Base-by-base conservation (phyloP, 352 stramenopile species). In the Halophytophthora polymorphica region DNA sequence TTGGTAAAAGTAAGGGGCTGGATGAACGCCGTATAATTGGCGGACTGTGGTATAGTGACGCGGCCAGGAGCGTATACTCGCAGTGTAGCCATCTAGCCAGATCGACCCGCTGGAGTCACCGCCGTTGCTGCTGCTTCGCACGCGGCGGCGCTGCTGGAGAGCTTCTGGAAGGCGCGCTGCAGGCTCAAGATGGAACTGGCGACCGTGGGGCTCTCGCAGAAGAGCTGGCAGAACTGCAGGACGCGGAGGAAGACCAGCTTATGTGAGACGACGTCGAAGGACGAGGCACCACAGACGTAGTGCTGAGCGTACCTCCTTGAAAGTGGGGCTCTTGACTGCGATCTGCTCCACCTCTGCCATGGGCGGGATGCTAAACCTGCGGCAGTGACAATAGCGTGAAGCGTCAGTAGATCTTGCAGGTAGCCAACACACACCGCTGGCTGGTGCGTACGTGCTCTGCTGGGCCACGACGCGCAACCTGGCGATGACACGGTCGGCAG, bases 281-380 rank as follows among this genome's bases (percentile, higher is more conserved):
- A 6, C 22, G 1, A 17, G 10, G 17, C 25, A 17, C 10, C 8
- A 23, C 3, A 8, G 2, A 2, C 10, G 44, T 8, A 33, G 14
- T 31, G 2, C 21, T 44, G 14, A 49, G 13, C 31, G 40, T n/a
- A 84, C 77, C 71, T 88, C 73, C 50, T 66, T 74, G 64, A 84
- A 86, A 41, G 23, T 77, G n/a, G 53, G 45, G 56, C 73, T 75
- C 53, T 79, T 83, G 47, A 69, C 67, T 14, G 70, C 67, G 38
- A 84, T 64, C 40, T 65, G 57, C 55, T 88, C 73, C 19, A 82
- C 61, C 33, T 82, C 73, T 10, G 34, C 36, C 34, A 86, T 77
- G 14, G 69, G 77, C 37, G 77, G 76, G 14, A 73, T 73, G 19
- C 55, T 64, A 33, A 78, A 74, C 44, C 73, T 75, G 38, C 17